Base-by-base conservation (phyloP, 192 early-diverging fungal species). In the Umbelopsis isabellina region DNA sequence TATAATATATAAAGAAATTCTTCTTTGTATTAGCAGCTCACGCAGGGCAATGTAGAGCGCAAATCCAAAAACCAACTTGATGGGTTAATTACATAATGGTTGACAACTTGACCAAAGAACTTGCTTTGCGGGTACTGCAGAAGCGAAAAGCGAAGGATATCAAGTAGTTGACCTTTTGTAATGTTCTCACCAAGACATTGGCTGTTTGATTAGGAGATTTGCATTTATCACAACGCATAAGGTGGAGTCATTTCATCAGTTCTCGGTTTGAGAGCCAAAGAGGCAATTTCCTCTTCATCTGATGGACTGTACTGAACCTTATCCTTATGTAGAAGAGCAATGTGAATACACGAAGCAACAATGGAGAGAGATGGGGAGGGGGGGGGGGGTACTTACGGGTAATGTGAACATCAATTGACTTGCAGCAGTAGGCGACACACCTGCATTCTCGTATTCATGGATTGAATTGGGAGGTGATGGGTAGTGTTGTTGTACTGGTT, bases 221-320 rank as follows among this genome's bases (percentile, higher is more conserved):
- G 27, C 30, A 35, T 30, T n/a, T 30, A 30, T 30, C 33, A 61
- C 55, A 61, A 25, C 33, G 55, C 55, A 61, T 61, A 61, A 27
- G 55, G 55, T 10, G 55, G 55, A 61, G 55, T 61, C 55, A 61
- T 37, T 35, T 35, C 30, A 61, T 61, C 55, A 35, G 55, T n/a
- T 25, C 27, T 22, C 55, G 33, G 18, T 33, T 23, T 23, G 5
- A 61, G 27, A 25, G 55, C 55, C 18, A 30, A 61, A 37, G 55
- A 61, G 25, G 27, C 27, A 3, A 61, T 13, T 61, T 61, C 55
- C 55, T 61, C 55, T 61, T 61, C 55, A 18, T 61, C 55, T 8
- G 55, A 61, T 61, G 55, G 55, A 15, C 55, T 35, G 33, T 61
- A 61, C 18, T 16, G 27, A 30, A 61, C 55, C 21, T 61, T 61